Evolutionary conservation across 345 rosid genomes (phyloP), one percentile per base, ranked within the genome.

Genomic region (Arabis alpina): DNA sequence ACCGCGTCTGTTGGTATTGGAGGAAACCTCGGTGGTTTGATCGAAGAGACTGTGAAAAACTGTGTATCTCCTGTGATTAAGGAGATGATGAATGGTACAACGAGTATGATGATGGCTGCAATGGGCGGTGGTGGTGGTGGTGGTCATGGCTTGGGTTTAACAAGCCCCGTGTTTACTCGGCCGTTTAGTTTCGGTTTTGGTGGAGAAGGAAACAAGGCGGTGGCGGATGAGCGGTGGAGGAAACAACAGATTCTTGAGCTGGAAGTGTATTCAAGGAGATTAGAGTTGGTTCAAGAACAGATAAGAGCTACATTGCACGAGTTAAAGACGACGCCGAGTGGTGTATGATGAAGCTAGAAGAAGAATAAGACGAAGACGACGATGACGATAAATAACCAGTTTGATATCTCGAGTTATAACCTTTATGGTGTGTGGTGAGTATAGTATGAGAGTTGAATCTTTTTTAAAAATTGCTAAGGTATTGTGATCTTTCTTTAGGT

Each of bases 241-340:
- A 92, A 86, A 71, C 97, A 89, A 68, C 98, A 92, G 86, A 89
- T 94, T 44, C 66, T 92, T 85, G 98, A 94, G 79, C 78, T 94
- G 79, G 97, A 94, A 82, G 98, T 89, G 67, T 94, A 87, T 61
- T 85, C 92, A 2, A 89, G 88, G 81, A 78, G 99, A 67, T 72
- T 94, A 82, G 99, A 88, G 71, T 70, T 94, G 82, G 88, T 94
- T 61, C 98, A 94, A 82, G 98, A 92, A 25, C 93, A 92, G 80
- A 88, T 94, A 72, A 88, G 84, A 82, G 78, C 79, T 0, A 82
- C 88, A 8, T 53, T 94, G 87, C 85, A 87, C 50, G 99, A 94
- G 82, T 79, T 94, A 44, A 74, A 74, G 78, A 67, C 78, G 0
- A 74, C 37, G 51, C 73, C 73, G 8, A 74, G 78, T 67, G 78